phyloP scores from a whole-genome alignment of 139 green algal genomes.

The Bryopsis sp. region DNA sequence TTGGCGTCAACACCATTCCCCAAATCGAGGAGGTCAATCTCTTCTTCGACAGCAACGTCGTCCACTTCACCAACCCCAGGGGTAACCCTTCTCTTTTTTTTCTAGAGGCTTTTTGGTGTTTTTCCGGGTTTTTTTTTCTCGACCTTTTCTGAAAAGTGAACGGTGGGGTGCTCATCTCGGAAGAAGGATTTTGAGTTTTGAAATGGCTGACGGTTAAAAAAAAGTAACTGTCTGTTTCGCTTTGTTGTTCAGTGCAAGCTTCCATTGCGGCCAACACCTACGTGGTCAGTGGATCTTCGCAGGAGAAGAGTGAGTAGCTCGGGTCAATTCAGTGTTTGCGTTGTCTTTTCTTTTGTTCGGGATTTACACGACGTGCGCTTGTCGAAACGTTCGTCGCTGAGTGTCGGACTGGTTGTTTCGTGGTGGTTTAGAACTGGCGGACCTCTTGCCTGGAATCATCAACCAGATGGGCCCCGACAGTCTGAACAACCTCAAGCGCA shows the following conservation, averaged over 20 bases:
- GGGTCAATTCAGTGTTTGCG: too few relatives aligned
- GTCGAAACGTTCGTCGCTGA: too few relatives aligned
- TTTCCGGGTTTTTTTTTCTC: too few relatives aligned
- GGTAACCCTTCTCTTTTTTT: constrained; percentile 26
- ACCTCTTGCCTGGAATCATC: constrained; percentile 75
- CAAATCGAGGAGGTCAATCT: constrained; percentile 99
- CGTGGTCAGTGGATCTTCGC: constrained; percentile 85
- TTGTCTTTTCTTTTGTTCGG: too few relatives aligned
- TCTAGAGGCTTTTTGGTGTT: not conserved
- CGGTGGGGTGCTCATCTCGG: not conserved
- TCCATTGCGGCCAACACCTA: constrained; percentile 98
- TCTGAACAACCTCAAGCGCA: constrained; percentile 72
- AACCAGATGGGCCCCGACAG: constrained; percentile 77
- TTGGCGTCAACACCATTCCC: constrained; percentile 98
- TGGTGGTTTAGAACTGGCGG: constrained; percentile 68
- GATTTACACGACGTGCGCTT: too few relatives aligned
- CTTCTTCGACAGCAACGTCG: constrained; percentile 84
- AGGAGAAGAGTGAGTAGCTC: constrained; percentile 65
- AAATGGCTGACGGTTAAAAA: too few relatives aligned
- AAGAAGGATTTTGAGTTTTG: too few relatives aligned
- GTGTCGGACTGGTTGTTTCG: too few relatives aligned
- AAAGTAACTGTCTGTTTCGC: not conserved
- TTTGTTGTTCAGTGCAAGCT: constrained; percentile 85
- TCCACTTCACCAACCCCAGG: constrained; percentile 97
- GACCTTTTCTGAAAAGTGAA: too few relatives aligned